Evolutionary conservation across 192 early-diverging fungal genomes (phyloP), one percentile per base, ranked within the genome.

Genomic region (Backusella liffmaniae): DNA sequence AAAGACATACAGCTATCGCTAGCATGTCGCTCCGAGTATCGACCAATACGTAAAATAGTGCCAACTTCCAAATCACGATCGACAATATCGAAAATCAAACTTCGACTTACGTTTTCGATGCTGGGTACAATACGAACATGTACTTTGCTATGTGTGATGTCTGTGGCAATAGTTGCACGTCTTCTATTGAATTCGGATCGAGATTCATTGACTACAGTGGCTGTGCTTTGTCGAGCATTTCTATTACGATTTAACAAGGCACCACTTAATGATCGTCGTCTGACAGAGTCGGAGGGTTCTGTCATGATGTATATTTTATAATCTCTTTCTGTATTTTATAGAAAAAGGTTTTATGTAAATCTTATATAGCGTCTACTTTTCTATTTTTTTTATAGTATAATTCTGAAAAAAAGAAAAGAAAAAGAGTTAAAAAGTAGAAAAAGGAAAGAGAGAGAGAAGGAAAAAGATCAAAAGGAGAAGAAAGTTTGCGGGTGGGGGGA

Each of bases 1-100:
- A 92, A 91, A 32, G 89, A 87, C 62, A 91, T 87, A 10, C 86
- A 82, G 72, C 87, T 90, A 77, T 82, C 82, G 73, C 86, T 86
- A 79, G 79, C 66, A 13, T 85, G 83, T 72, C 84, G 78, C 49
- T 88, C 88, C 3, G 87, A 87, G 67, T 86, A 89, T 72, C 89
- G 73, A 6, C 88, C 88, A 39, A 91, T 84, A 66, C 88, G 87
- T 12, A 91, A 75, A 7, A 84, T 59, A 23, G 79, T 81, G 72
- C 78, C 80, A 49, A 86, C 86, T 1, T 82, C 74, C 2, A 91
- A 82, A 18, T 86, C 84, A 23, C 89, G 86, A 75, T 89, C 86
- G 70, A 91, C 87, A 34, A 86, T 86, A 65, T 87, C 85, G 77
- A 91, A 91, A 66, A 88, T 85, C 39, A 91, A 76, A 62, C 84